Percentiles rank a stretch among this genome's conserved stretches.
phyloP scores from a whole-genome alignment of 768 basidiomycete species.

The Suillus sp. region DNA sequence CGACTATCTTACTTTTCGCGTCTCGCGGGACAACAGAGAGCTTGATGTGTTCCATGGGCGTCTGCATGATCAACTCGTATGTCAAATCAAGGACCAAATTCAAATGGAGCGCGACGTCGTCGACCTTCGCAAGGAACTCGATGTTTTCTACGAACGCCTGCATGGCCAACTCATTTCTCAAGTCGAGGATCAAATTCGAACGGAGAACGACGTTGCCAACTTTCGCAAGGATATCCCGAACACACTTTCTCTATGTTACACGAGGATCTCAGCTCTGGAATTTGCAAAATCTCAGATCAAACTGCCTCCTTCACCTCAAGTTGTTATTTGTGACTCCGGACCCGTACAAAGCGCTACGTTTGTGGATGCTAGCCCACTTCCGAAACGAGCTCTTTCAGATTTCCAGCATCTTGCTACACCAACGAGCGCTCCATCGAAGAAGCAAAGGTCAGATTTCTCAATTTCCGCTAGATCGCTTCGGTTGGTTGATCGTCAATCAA shows the following conservation, averaged over 20 bases:
- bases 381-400: not conserved
- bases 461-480: not conserved
- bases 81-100: not conserved
- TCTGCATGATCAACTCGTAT: not conserved
- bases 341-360: not conserved
- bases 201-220: not conserved
- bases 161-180: not conserved
- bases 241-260: not conserved
- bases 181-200: not conserved
- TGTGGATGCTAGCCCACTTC: not conserved
- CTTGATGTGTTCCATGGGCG: not conserved
- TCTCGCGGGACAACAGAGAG: not conserved
- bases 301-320: not conserved
- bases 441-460: not conserved
- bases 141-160: not conserved
- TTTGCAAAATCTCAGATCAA: not conserved
- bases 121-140: constrained; percentile 4
- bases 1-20: not conserved
- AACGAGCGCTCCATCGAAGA: not conserved
- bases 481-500: not conserved
- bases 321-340: not conserved
- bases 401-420: not conserved
- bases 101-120: not conserved
- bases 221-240: constrained; percentile 1
- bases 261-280: not conserved